Conservation (phyloP, 2,329 filamentous ascomycete species). For the Neoscytalidium dimidiatum region DNA sequence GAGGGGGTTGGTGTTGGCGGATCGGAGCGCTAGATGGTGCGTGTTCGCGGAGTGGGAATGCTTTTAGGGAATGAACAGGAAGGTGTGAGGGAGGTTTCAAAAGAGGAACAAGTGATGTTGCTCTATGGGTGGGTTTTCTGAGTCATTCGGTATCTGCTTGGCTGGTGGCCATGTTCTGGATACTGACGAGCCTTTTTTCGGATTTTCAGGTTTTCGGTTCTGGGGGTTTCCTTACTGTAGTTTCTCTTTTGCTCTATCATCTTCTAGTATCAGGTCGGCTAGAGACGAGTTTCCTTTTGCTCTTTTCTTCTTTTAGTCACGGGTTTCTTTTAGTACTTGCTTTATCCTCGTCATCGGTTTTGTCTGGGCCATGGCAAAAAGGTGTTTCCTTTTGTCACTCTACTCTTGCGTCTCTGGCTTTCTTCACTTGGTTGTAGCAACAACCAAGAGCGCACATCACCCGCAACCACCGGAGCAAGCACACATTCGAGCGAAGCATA, state of each 20-base stretch:
- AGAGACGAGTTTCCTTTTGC: conserved; percentile 1
- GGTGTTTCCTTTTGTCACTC: neutral
- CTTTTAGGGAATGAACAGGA: conserved; percentile 37
- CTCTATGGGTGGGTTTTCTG: neutral
- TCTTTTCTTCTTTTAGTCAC: neutral
- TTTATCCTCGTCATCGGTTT: neutral
- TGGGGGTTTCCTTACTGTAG: neutral
- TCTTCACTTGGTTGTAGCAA: neutral
- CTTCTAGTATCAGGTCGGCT: neutral
- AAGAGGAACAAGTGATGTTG: neutral
- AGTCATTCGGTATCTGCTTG: neutral
- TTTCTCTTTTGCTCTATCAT: neutral
- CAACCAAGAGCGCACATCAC: neutral
- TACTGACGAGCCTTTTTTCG: too few species aligned
- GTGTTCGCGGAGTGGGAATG: conserved; percentile 90
- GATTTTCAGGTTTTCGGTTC: neutral
- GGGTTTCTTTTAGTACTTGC: neutral
- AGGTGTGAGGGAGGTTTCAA: neutral
- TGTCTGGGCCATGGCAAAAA: conserved; percentile 8
- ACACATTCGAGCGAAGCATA: too few species aligned
- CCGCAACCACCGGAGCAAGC: too few species aligned
- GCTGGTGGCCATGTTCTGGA: too few species aligned
- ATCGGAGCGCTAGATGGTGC: conserved; percentile 83
- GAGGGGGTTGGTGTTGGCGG: conserved; percentile 79
- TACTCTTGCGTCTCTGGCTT: neutral